Conservation (phyloP, 345 rosid species). For the Triadica sebifera region DNA sequence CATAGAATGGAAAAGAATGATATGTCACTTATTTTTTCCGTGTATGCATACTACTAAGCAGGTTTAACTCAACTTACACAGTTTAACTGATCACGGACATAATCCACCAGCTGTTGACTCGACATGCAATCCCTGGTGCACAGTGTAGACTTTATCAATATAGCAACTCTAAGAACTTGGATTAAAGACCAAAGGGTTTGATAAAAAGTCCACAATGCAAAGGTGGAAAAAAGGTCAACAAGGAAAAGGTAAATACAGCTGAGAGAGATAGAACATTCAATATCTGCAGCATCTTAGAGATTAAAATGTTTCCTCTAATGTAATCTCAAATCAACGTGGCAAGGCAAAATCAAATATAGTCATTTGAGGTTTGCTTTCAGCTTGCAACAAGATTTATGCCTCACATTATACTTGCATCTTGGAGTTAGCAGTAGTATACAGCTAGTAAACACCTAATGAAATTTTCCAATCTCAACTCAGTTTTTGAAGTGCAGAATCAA, state of each 20-base stretch:
- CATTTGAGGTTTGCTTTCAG: background rate
- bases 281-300: background rate
- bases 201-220: background rate
- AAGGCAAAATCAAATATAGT: background rate
- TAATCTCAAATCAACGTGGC: background rate
- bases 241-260: background rate
- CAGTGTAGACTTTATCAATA: background rate
- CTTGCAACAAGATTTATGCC: background rate
- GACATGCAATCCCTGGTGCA: conserved; percentile 87
- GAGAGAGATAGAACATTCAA: background rate
- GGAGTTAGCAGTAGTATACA: too few relatives aligned
- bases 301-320: background rate
- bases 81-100: conserved; percentile 22
- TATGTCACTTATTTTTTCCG: background rate
- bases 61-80: conserved; percentile 9
- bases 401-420: too few relatives aligned
- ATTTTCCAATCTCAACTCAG: too few relatives aligned
- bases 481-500: too few relatives aligned
- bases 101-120: conserved; percentile 93
- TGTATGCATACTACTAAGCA: background rate
- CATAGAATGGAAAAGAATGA: conserved; percentile 5
- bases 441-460: too few relatives aligned
- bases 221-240: background rate
- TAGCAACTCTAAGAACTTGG: background rate
- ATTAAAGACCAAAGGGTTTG: background rate